Evolutionary conservation across 2,329 filamentous ascomycete genomes (phyloP), one percentile per base, ranked within the genome.

Genomic region (Colletotrichum sansevieriae): DNA sequence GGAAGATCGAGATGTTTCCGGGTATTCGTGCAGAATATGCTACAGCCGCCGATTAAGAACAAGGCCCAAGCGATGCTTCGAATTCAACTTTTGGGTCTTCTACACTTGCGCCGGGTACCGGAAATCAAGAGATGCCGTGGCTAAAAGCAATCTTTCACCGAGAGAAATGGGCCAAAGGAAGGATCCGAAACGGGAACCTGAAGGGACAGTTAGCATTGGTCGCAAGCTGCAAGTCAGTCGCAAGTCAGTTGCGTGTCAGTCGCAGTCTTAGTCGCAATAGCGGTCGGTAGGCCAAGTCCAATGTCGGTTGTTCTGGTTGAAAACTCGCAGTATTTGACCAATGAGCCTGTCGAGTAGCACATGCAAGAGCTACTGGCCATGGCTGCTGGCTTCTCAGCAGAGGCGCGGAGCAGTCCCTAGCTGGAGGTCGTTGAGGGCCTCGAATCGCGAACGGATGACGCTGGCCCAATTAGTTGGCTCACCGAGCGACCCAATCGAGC

Each of bases 111-210:
- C 70, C 70, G 44, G 47, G 47, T 41, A 63, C 57, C 55, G 63
- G 67, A 66, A 67, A 67, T 37, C 60, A 68, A 60, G 25, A 63
- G 54, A 52, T 65, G 60, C 59, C 65, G 46, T 56, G 63, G 58
- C 47, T 41, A 61, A 33, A 57, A 20, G 63, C 22, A 61, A 65
- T 51, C 78, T 75, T 77, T 76, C 79, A 79, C 76, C 77, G 75
- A 73, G 47, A 59, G 65, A 58, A 66, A 66, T 47, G 57, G 66
- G 66, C 58, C 51, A 46, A 70, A 62, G 43, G 61, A 65, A 61
- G 66, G 63, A 70, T 68, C 69, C 54, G 66, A 66, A 70, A 54
- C 46, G 49, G 68, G 63, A 52, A 68, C 64, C 68, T 68, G 35
- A 20, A 8, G 22, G 3, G 5, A 11, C 3, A 8, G 49, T 71